A percentile compares a stretch with the other conserved stretches of the same genome.
These are phyloP conservation scores for Sphenostylis stenocarpa DNA, from an alignment of 306 rosid species.

Conservation along the genomic window DNA sequence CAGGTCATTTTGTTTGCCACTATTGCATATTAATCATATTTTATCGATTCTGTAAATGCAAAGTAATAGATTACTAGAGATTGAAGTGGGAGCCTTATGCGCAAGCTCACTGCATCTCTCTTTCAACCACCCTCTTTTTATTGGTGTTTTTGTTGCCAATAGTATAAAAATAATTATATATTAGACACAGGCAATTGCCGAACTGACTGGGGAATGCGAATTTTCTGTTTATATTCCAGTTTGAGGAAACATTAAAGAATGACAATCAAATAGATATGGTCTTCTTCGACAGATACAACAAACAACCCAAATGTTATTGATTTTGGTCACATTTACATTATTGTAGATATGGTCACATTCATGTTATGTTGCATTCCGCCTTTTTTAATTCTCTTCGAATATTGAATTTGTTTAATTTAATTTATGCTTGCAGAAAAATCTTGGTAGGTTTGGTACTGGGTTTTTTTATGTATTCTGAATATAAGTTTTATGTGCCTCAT, in stretches of 20 bases:
- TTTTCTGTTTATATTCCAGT: neutral
- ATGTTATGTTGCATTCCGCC: neutral
- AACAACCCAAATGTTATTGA: neutral
- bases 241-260: neutral
- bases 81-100: neutral
- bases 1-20: conserved; percentile 53
- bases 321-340: neutral
- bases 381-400: neutral
- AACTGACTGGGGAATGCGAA: neutral
- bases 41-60: neutral
- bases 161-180: neutral
- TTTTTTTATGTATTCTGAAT: neutral
- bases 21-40: neutral
- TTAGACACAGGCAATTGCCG: neutral
- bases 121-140: neutral
- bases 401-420: too few species aligned
- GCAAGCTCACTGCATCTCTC: neutral
- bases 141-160: neutral
- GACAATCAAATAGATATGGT: neutral
- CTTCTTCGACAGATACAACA: conserved; percentile 1
- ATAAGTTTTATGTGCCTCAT: neutral
- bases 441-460: neutral
- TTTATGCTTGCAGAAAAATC: conserved; percentile 6
- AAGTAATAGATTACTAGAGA: neutral
- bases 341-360: too few species aligned